Conservation (phyloP, 495 filamentous ascomycete species). For the Parathielavia hyrcaniae region DNA sequence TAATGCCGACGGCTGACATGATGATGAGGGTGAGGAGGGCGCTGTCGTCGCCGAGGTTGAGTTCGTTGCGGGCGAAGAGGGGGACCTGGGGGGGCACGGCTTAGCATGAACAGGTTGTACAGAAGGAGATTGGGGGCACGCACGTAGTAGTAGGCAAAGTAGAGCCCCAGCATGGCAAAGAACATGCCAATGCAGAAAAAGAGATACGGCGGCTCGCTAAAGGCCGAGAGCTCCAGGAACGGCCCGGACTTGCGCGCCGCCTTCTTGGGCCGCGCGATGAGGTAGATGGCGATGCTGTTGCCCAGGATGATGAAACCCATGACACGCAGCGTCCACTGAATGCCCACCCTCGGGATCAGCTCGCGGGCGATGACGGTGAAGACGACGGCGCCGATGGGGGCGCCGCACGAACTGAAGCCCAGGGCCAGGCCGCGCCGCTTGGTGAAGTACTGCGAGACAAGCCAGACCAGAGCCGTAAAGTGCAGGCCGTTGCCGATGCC, state of each 20-base stretch:
- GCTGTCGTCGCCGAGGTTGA: background rate
- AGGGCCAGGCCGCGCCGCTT: background rate
- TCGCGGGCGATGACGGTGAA: background rate
- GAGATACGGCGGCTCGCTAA: too few relatives aligned
- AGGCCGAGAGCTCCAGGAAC: background rate
- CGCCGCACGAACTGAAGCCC: background rate
- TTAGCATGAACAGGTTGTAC: too few relatives aligned
- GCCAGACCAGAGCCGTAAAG: background rate
- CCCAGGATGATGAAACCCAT: background rate
- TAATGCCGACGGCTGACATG: background rate
- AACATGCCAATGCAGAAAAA: too few relatives aligned
- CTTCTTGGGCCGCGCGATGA: background rate
- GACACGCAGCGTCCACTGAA: background rate
- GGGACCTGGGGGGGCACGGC: background rate
- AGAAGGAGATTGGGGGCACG: too few relatives aligned
- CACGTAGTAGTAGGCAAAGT: too few relatives aligned
- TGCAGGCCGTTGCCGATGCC: too few relatives aligned
- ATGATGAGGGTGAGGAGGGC: background rate
- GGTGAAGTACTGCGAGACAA: background rate
- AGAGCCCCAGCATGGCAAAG: too few relatives aligned
- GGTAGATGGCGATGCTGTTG: background rate
- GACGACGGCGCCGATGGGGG: background rate
- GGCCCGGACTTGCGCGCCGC: background rate
- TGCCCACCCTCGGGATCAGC: background rate
- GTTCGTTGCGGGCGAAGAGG: background rate